These are phyloP conservation scores for Suhomyces xylopsoci DNA, from an alignment of 805 yeast genomes.

Conservation along the genomic window DNA sequence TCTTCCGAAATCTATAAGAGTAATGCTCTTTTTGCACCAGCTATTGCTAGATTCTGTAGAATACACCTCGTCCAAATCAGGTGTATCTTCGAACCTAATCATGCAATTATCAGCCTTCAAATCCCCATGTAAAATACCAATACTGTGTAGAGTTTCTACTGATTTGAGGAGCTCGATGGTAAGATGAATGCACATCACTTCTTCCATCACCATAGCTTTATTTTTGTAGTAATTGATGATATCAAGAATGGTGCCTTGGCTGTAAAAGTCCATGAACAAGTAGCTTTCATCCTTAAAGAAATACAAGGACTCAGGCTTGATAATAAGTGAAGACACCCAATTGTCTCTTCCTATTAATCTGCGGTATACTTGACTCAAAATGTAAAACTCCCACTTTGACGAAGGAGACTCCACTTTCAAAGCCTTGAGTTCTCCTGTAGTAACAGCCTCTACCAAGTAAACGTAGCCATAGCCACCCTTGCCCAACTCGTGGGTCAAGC, in stretches of 20 bases:
- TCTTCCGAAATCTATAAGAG: slow-evolving; percentile 78
- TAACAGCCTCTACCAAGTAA: slow-evolving; percentile 58
- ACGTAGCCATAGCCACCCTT: slow-evolving; percentile 81
- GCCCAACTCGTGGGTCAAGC: slow-evolving; percentile 59
- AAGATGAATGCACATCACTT: slow-evolving; percentile 57
- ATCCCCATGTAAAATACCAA: slow-evolving; percentile 79
- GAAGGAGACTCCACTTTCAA: slow-evolving; percentile 71
- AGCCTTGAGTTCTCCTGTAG: slow-evolving; percentile 56
- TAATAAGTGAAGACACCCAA: slow-evolving; percentile 22
- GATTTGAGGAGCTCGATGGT: slow-evolving; percentile 62
- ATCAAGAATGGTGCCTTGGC: slow-evolving; percentile 74
- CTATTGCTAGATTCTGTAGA: slow-evolving; percentile 34
- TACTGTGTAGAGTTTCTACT: slow-evolving; percentile 58
- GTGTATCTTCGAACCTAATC: slow-evolving; percentile 48
- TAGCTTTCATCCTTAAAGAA: slow-evolving; percentile 66
- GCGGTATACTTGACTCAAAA: slow-evolving; percentile 54
- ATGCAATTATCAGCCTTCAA: slow-evolving; percentile 83
- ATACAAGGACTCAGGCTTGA: slow-evolving; percentile 52
- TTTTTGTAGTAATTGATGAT: slow-evolving; percentile 50
- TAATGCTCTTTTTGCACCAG: slow-evolving; percentile 54
- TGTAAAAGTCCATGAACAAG: slow-evolving; percentile 57
- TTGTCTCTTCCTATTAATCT: slow-evolving; percentile 30
- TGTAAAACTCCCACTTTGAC: slow-evolving; percentile 78
- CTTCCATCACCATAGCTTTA: slow-evolving; percentile 44
- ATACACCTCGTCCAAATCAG: slow-evolving; percentile 20